Base-by-base conservation (phyloP, 805 yeast species). In the Lipomyces kockii region DNA sequence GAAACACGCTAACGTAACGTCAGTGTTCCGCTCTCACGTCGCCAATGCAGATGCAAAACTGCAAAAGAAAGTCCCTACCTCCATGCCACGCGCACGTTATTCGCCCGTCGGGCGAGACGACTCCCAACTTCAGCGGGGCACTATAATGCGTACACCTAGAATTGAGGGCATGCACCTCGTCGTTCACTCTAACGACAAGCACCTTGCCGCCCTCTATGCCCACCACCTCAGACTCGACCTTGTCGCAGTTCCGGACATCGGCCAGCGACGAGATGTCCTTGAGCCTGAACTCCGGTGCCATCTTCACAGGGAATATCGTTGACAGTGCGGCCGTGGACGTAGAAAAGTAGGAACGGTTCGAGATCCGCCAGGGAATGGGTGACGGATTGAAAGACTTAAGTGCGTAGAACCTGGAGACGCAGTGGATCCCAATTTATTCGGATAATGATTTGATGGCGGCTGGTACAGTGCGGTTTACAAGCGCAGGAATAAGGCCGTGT, bases 111-210 rank as follows among this genome's bases (percentile, higher is more conserved):
- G 55, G 46, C 35, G 55, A 46, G 22, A 62, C 46, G 20, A 39
- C 63, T 22, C 65, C 65, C 34, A 56, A 56, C 57, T 32, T 56
- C 49, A 62, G 53, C 20, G 65, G 65, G n/a, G 65, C 65, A 57
- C 65, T 62, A 32, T 62, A 62, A 58, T 62, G 61, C 34, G 61
- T 58, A 39, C 61, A 58, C 51, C n/a, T 37, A 20, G 54, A 9
- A 52, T 52, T 52, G 55, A 52, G 49, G 20, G 49, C 49, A 43
- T 43, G 22, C 49, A 43, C 49, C 8, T 43, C 49, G 20, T 43
- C 49, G 49, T 43, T 43, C 49, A 43, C 49, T 43, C 49, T 43
- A 43, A 43, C 22, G 20, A 43, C 49, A 17, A 43, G n/a, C 49
- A 43, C 49, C 49, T 43, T 43, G 49, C 49, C 22, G 49, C 49